Evolutionary conservation across 805 yeast species (phyloP).

Genomic region (Maudiozyma pseudohumilis): DNA sequence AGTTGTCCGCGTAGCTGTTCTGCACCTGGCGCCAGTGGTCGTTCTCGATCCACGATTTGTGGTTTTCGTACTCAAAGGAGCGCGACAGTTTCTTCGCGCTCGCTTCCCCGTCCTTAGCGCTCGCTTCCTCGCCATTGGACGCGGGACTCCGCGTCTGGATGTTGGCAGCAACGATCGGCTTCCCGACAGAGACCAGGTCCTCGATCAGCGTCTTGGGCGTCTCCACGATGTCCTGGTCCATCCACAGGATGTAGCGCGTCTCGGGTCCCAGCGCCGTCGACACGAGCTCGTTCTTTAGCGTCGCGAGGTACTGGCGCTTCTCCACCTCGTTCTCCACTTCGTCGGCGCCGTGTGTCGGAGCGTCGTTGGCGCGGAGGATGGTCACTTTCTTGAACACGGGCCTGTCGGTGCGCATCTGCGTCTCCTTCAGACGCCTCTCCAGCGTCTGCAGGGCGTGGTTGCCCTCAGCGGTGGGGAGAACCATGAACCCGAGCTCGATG

Average conservation of each 20-base stretch:
- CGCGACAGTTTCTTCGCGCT: constrained; percentile 39
- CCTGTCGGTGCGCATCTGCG: constrained; percentile 48
- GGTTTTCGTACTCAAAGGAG: constrained; percentile 62
- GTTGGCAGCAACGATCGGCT: constrained; percentile 79
- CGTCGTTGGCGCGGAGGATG: constrained; percentile 75
- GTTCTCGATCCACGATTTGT: constrained; percentile 81
- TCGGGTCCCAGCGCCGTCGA: constrained; percentile 76
- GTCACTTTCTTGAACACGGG: constrained; percentile 46
- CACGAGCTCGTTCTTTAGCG: constrained; percentile 78
- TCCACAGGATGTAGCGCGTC: constrained; percentile 91
- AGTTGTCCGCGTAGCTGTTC: constrained; percentile 59
- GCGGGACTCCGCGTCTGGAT: constrained; percentile 77
- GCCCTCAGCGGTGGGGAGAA: constrained; percentile 72
- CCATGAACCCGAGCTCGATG: constrained; percentile 77
- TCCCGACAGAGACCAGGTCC: constrained; percentile 70
- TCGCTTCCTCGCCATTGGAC: too few relatives aligned
- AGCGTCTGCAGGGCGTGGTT: constrained; percentile 59
- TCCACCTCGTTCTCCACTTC: constrained; percentile 73
- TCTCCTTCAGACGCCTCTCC: constrained; percentile 57
- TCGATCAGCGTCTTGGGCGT: constrained; percentile 75
- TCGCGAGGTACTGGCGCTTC: constrained; percentile 82
- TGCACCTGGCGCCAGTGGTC: constrained; percentile 71
- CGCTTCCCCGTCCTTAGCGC: too few relatives aligned
- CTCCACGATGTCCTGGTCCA: constrained; percentile 83
- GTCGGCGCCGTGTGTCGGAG: constrained; percentile 50